These are phyloP conservation scores for Pelagophyceae sp. DNA, from an alignment of 352 stramenopile species.

Conservation along the genomic window DNA sequence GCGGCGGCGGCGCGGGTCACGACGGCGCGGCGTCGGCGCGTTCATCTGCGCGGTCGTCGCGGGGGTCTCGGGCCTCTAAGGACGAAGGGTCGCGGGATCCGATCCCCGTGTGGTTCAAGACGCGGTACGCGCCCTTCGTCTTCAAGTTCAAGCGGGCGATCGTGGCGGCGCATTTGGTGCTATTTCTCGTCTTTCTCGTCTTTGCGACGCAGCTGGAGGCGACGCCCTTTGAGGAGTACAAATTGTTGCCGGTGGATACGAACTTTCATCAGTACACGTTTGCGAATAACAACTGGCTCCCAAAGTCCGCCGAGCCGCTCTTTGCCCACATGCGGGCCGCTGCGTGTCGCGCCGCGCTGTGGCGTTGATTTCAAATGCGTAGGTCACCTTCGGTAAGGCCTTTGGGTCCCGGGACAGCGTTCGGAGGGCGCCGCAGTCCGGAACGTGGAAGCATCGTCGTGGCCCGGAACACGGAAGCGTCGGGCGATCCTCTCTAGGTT, in stretches of 20 bases:
- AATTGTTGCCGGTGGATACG: slow-evolving; percentile 1
- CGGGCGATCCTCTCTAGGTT: too few relatives aligned
- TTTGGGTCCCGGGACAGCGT: too few relatives aligned
- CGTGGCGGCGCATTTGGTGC: slow-evolving; percentile 1
- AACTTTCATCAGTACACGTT: slow-evolving; percentile 24
- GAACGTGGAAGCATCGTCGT: too few relatives aligned
- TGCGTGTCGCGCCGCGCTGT: too few relatives aligned
- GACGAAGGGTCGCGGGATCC: background rate
- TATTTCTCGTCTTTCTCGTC: slow-evolving; percentile 23
- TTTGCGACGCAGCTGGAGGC: background rate
- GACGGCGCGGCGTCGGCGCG: background rate
- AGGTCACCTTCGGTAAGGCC: too few relatives aligned
- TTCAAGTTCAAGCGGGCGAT: slow-evolving; percentile 9
- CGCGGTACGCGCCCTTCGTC: slow-evolving; percentile 19
- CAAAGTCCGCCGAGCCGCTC: slow-evolving; percentile 12
- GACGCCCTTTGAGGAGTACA: slow-evolving; percentile 22
- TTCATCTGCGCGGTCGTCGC: too few relatives aligned
- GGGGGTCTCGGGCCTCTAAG: too few relatives aligned
- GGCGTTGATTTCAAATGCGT: too few relatives aligned
- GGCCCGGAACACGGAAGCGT: too few relatives aligned
- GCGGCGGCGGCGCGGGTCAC: background rate
- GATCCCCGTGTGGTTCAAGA: slow-evolving; percentile 3
- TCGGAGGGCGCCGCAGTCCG: too few relatives aligned
- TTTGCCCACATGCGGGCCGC: too few relatives aligned
- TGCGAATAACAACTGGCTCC: background rate